Percentiles rank a stretch among this genome's conserved stretches.
phyloP scores from a whole-genome alignment of 2,329 filamentous ascomycete genomes.

The Colletotrichum viniferum region DNA sequence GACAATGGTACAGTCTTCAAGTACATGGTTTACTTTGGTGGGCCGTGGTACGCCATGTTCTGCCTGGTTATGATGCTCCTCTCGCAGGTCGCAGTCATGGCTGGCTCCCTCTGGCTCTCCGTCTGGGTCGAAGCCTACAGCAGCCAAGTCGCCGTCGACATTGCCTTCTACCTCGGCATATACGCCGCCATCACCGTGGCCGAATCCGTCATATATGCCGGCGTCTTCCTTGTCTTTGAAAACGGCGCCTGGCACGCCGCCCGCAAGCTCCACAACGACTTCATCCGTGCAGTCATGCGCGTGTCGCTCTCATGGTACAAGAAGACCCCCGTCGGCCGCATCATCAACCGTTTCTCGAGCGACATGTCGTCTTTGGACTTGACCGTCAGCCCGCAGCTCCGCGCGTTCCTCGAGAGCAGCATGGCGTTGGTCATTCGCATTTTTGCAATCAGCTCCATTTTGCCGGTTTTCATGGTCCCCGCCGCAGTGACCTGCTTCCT shows the following conservation, averaged over 20 bases:
- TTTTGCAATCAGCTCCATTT: constrained; percentile 52
- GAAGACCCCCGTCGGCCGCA: constrained; percentile 54
- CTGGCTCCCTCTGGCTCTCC: constrained; percentile 52
- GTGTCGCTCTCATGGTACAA: constrained; percentile 64
- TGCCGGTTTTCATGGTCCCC: constrained; percentile 55
- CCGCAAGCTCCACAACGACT: constrained; percentile 53
- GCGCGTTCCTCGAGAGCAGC: constrained; percentile 43
- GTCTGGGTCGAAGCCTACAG: constrained; percentile 59
- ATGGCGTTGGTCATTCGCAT: constrained; percentile 51
- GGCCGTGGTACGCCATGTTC: constrained; percentile 43
- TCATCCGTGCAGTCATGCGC: constrained; percentile 56
- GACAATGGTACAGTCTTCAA: constrained; percentile 41
- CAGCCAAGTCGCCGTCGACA: constrained; percentile 44
- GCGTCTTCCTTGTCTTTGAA: constrained; percentile 53
- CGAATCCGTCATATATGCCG: constrained; percentile 45
- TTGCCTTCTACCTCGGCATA: constrained; percentile 57
- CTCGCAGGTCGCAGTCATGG: constrained; percentile 45
- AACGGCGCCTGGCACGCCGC: constrained; percentile 63
- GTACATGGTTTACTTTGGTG: constrained; percentile 57
- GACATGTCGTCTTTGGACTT: constrained; percentile 63
- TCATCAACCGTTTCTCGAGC: constrained; percentile 60
- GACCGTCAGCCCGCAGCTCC: constrained; percentile 48
- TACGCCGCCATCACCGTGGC: constrained; percentile 51
- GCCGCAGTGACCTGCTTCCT: constrained; percentile 48
- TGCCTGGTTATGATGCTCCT: constrained; percentile 44